These are phyloP conservation scores for Neurospora crassa DNA, from an alignment of 2,329 filamentous ascomycete genomes.

Conservation along the genomic window DNA sequence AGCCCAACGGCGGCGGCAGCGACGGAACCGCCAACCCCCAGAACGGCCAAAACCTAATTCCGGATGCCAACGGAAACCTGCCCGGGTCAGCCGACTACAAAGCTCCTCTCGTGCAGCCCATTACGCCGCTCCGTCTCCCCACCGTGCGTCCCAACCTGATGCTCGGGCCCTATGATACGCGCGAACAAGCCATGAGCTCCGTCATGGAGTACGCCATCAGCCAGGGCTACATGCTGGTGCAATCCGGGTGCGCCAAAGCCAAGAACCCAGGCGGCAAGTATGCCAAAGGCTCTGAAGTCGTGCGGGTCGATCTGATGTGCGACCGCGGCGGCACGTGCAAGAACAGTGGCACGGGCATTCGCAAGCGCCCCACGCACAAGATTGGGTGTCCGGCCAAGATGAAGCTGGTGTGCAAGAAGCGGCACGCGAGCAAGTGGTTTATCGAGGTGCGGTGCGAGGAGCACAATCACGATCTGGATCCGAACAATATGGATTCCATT, in stretches of 20 bases:
- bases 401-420: conserved; percentile 14
- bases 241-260: conserved; percentile 8
- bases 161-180: conserved; percentile 14
- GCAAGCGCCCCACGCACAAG: conserved; percentile 13
- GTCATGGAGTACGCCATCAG: conserved; percentile 14
- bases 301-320: conserved; percentile 16
- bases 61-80: background rate
- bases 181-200: conserved; percentile 7
- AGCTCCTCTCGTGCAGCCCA: conserved; percentile 8
- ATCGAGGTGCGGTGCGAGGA: conserved; percentile 14
- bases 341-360: conserved; percentile 13
- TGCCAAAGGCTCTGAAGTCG: conserved; percentile 1
- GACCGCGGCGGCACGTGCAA: conserved; percentile 14
- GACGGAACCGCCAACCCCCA: background rate
- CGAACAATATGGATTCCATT: conserved; percentile 11
- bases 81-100: background rate
- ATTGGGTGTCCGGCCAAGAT: conserved; percentile 13
- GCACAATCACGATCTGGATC: conserved; percentile 16
- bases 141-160: conserved; percentile 10
- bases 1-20: background rate
- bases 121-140: conserved; percentile 11
- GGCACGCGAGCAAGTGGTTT: conserved; percentile 15
- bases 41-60: background rate
- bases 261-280: conserved; percentile 9
- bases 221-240: conserved; percentile 15